phyloP scores from a whole-genome alignment of 768 basidiomycete genomes.

The Tulasnella sp. region DNA sequence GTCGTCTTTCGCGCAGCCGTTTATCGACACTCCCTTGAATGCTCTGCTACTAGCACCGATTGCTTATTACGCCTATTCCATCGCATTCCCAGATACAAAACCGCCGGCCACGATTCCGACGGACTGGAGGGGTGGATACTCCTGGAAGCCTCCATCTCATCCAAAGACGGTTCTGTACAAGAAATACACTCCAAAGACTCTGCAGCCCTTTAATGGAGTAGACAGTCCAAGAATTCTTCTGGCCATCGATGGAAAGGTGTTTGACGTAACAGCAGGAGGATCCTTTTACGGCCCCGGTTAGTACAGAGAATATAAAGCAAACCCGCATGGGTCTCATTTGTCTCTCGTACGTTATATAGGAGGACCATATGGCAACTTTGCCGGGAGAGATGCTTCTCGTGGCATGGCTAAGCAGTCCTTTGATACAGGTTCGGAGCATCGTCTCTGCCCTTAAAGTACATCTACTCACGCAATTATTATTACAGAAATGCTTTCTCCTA shows the following conservation, averaged over 20 bases:
- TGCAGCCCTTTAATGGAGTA: slow-evolving; percentile 61
- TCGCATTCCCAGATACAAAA: slow-evolving; percentile 61
- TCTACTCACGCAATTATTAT: background rate
- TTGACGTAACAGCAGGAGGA: slow-evolving; percentile 85
- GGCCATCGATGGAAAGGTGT: slow-evolving; percentile 82
- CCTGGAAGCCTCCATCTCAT: slow-evolving; percentile 85
- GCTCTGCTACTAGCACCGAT: slow-evolving; percentile 74
- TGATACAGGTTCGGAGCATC: slow-evolving; percentile 60
- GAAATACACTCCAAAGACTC: slow-evolving; percentile 72
- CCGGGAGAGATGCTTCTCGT: slow-evolving; percentile 89
- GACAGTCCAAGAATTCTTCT: slow-evolving; percentile 72
- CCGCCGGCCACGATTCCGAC: slow-evolving; percentile 32
- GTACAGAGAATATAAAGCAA: slow-evolving; percentile 31
- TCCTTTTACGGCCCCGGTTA: slow-evolving; percentile 94
- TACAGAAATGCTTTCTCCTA: slow-evolving; percentile 82
- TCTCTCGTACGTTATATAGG: slow-evolving; percentile 44
- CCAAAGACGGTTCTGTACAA: slow-evolving; percentile 72
- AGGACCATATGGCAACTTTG: slow-evolving; percentile 97
- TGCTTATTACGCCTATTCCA: slow-evolving; percentile 67
- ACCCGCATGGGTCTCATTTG: background rate
- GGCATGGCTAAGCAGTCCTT: slow-evolving; percentile 99
- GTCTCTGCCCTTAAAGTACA: background rate
- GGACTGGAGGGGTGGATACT: slow-evolving; percentile 62
- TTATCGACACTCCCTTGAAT: slow-evolving; percentile 69
- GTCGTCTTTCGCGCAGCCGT: slow-evolving; percentile 17